Base-by-base conservation (phyloP, 805 yeast species). In the Candida quercuum region DNA sequence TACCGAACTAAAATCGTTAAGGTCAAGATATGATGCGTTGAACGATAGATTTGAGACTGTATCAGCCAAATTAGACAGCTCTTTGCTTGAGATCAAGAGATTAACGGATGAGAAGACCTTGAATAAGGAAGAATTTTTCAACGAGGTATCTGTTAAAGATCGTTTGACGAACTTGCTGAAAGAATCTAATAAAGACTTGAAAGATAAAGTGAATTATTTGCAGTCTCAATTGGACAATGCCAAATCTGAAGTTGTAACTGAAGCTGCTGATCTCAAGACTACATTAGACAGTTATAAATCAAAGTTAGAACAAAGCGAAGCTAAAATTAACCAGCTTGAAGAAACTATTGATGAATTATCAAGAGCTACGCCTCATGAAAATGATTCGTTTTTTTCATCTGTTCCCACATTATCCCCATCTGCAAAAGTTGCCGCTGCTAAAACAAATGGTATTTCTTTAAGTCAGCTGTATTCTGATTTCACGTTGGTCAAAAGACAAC, bases 391-490 rank as follows among this genome's bases (percentile, higher is more conserved):
- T 7, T 35, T 49, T 6, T 44, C 51, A 3, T 27, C 66, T 8
- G 22, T 53, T 11, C 54, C 54, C 8, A 36, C 66, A 19, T 57
- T 80, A 35, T 68, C 83, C 0, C 74, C 79, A 6, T 69, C 83
- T 7, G 83, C 86, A 1, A 71, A 74, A 33, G 71, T 73, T 26
- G 69, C 78, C 17, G 64, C 78, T 9, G 63, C 66, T 29, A 57
- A 63, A 28, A 59, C 57, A 21, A 46, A 57, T 33, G 79, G 81
- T 8, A 71, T 83, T 7, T 77, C 89, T 0, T 62, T 85, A 28
- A 78, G 85, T 4, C 74, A 83, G 31, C 62, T 83, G 22, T 76
- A 80, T 47, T 58, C 83, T 2, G 91, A 84, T 48, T 76, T 74
- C 49, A 72, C 75, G 43, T 66, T 74, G 38, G 59, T 86, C 40